phyloP scores from a whole-genome alignment of 2,329 filamentous ascomycete genomes.

The Aspergillaceae sp. region DNA sequence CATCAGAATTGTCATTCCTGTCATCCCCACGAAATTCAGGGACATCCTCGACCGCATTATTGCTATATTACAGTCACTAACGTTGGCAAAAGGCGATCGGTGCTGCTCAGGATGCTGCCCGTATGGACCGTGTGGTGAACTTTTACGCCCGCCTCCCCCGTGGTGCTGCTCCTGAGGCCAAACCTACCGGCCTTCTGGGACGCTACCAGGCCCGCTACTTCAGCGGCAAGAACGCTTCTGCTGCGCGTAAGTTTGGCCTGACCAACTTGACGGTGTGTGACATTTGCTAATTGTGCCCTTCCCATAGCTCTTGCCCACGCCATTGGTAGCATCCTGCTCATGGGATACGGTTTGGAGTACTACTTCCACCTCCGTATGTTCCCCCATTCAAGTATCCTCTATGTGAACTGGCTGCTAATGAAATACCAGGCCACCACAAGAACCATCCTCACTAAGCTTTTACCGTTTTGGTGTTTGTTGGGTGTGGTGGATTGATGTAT shows the following conservation, averaged over 20 bases:
- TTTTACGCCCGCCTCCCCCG: slow-evolving; percentile 99
- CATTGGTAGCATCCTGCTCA: slow-evolving; percentile 64
- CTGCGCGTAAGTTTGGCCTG: slow-evolving; percentile 62
- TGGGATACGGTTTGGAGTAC: slow-evolving; percentile 97
- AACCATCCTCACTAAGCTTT: slow-evolving; percentile 88
- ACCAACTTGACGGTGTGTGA: background rate
- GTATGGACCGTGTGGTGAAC: slow-evolving; percentile 95
- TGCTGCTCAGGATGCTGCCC: slow-evolving; percentile 85
- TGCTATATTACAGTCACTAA: slow-evolving; percentile 23
- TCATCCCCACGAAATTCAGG: background rate
- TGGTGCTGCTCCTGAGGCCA: slow-evolving; percentile 73
- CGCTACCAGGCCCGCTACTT: slow-evolving; percentile 86
- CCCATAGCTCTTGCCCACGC: slow-evolving; percentile 74
- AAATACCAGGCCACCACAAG: slow-evolving; percentile 85
- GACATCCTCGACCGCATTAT: background rate
- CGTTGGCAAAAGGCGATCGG: slow-evolving; percentile 66
- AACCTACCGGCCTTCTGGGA: slow-evolving; percentile 73
- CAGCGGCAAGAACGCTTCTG: slow-evolving; percentile 75
- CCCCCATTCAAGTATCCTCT: background rate
- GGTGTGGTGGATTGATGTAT: slow-evolving; percentile 29
- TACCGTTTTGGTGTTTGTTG: slow-evolving; percentile 7
- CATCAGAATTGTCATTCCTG: background rate
- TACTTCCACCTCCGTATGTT: slow-evolving; percentile 98
- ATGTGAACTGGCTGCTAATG: slow-evolving; percentile 5
- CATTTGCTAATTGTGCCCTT: slow-evolving; percentile 4